Base-by-base conservation (phyloP, 164 flowering plant species). In the Aristolochia contorta region DNA sequence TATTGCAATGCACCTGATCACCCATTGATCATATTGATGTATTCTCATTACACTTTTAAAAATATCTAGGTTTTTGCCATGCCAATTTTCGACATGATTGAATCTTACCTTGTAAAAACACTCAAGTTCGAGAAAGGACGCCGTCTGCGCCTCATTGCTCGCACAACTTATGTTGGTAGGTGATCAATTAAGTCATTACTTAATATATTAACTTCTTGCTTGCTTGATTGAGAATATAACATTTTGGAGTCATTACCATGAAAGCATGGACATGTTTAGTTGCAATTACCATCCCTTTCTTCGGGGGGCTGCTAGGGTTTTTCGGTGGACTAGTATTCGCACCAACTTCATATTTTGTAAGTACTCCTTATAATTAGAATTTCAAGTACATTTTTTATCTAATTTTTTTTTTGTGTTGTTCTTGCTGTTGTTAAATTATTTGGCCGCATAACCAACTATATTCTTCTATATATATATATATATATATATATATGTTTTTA, bases 311-410 rank as follows among this genome's bases (percentile, higher is more conserved):
- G 32, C 61, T 73, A 19, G 76, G 72, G 16, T 73, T 73, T 60
- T 69, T 73, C 22, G 80, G 80, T 45, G 81, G 81, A 20, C 57
- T 77, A 13, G 75, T 62, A 12, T 77, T 74, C 54, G 59, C 78
- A 27, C 59, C 76, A 12, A 72, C 68, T 12, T 65, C 80, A 46
- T 77, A 62, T 58, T 71, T 61, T 27, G 80, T 77, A 57, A 77
- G 75, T 59, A 0, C 24, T 27, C 24, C 30, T 27, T 2, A 27
- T 2, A 27, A 27, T 27, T 27, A 8, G 18, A 19, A 47, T 60
- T 14, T 43, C 3, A n/a, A n/a, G n/a, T n/a, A 4, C 54, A 30
- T 14, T 47, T 19, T 43, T 43, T 7, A 21, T 65, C 21, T 18
- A 21, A 4, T 18, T 16, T 22, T 57, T 32, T 5, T 20, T 10